Base-by-base conservation (phyloP, 2,329 filamentous ascomycete genomes). In the Fusarium domesticum region DNA sequence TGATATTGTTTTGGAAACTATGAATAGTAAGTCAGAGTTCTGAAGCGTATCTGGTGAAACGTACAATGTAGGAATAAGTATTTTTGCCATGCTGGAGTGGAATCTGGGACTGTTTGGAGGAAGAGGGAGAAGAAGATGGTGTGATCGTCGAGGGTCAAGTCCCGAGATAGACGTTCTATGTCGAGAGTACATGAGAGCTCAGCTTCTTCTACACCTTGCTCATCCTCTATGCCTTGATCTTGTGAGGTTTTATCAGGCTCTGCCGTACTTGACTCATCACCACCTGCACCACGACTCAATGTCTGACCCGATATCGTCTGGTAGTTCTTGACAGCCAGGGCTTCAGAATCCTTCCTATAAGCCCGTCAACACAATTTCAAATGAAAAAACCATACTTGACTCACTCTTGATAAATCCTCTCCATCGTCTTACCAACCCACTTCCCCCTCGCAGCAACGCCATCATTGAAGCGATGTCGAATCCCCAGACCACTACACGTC, bases 361-460 rank as follows among this genome's bases (percentile, higher is more conserved):
- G n/a, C n/a, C n/a, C n/a, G 14, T 34, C 30, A 42, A 18, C 10
- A 10, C 14, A 20, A n/a, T 5, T 19, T 4, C 5, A 4, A 14
- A 15, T 7, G 2, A 5, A 0, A 1, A 2, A 0, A 0, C 1
- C 6, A 10, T 8, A 2, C 0, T 12, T 3, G 0, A 25, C 42
- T 23, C 17, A 60, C 57, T 54, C 55, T 10, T 56, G 19, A 11
- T 58, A 60, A 2, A 60, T 43, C 1, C 23, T 43, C 1, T 60
- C 55, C 25, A 60, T 60, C 2, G 53, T 58, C 43, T 57, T 60
- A 1, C 57, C 57, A 6, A 44, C 55, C 57, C 57, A 60, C 23
- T 58, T 60, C 1, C 57, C 57, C 16, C 57, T 37, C 1, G 57
- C 48, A 3, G 57, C 57, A 14, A 60, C 51, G 6, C 57, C 57